These are phyloP conservation scores for Paracamarosporium sp. DNA, from an alignment of 2,329 filamentous ascomycete genomes.

Conservation along the genomic window DNA sequence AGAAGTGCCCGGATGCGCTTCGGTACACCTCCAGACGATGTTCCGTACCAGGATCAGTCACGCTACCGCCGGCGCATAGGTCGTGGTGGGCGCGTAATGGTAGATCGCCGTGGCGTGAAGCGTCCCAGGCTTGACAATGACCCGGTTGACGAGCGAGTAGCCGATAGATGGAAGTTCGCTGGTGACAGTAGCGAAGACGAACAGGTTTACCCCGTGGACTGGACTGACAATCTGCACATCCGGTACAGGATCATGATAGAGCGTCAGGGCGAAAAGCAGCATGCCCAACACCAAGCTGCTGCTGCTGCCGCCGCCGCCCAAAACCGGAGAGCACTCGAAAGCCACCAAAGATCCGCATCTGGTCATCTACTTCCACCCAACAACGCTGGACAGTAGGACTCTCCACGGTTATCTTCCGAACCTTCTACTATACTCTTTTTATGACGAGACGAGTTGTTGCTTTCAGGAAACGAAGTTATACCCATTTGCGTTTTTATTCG, in stretches of 20 bases:
- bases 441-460: slow-evolving; percentile 23
- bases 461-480: slow-evolving; percentile 36
- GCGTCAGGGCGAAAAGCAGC: slow-evolving; percentile 49
- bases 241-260: slow-evolving; percentile 61
- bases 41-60: slow-evolving; percentile 54
- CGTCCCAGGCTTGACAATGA: slow-evolving; percentile 46
- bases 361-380: slow-evolving; percentile 44
- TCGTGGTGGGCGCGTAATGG: slow-evolving; percentile 82
- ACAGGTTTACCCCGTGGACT: slow-evolving; percentile 77
- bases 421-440: slow-evolving; percentile 20
- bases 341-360: slow-evolving; percentile 44
- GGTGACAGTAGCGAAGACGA: slow-evolving; percentile 82
- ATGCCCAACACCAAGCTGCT: slow-evolving; percentile 31
- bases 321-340: slow-evolving; percentile 39
- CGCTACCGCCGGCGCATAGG: slow-evolving; percentile 85
- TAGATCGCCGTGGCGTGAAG: slow-evolving; percentile 79
- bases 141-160: slow-evolving; percentile 39
- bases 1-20: slow-evolving; percentile 44
- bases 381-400: slow-evolving; percentile 13
- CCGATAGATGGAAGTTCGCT: slow-evolving; percentile 77
- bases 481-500: slow-evolving; percentile 36
- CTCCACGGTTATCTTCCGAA: background rate
- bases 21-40: slow-evolving; percentile 47
- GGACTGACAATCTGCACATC: slow-evolving; percentile 64
- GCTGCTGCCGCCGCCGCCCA: slow-evolving; percentile 23